Percentiles rank a stretch among this genome's conserved stretches.
These are phyloP conservation scores for Alternaria triticina DNA, from an alignment of 2,329 filamentous ascomycete genomes.

Conservation along the genomic window DNA sequence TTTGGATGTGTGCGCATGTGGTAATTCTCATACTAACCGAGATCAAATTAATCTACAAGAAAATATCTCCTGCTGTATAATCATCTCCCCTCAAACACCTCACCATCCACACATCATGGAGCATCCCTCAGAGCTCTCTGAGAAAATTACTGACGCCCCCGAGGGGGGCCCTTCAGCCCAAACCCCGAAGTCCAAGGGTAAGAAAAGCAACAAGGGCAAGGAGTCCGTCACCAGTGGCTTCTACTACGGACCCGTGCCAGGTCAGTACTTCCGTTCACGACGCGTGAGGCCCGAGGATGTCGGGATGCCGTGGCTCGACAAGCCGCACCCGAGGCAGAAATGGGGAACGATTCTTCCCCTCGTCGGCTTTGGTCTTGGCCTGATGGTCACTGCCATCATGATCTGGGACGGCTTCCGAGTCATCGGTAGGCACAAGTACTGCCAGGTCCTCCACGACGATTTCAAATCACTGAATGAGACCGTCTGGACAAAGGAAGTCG, in stretches of 20 bases:
- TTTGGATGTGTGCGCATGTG: background rate
- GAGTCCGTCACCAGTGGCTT: constrained; percentile 15
- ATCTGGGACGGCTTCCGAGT: constrained; percentile 76
- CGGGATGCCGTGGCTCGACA: constrained; percentile 78
- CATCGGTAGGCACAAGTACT: constrained; percentile 78
- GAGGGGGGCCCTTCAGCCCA: background rate
- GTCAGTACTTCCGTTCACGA: constrained; percentile 70
- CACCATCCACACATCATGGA: background rate
- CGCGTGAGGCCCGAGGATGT: constrained; percentile 74
- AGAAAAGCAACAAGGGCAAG: background rate
- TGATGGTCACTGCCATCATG: constrained; percentile 72
- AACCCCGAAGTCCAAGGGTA: constrained; percentile 7
- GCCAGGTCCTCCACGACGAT: constrained; percentile 69
- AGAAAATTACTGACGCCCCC: background rate
- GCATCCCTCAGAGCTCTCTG: background rate
- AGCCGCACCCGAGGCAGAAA: constrained; percentile 78
- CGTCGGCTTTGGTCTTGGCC: constrained; percentile 71
- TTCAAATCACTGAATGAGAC: constrained; percentile 65
- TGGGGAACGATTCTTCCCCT: constrained; percentile 84
- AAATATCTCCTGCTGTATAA: background rate
- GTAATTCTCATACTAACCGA: background rate
- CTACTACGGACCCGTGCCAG: constrained; percentile 8
- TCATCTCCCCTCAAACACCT: background rate
- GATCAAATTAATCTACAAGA: background rate
- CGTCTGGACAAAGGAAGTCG: constrained; percentile 76